Conservation (phyloP, 1,284 basidiomycete species). For the Wallemia hederae region DNA sequence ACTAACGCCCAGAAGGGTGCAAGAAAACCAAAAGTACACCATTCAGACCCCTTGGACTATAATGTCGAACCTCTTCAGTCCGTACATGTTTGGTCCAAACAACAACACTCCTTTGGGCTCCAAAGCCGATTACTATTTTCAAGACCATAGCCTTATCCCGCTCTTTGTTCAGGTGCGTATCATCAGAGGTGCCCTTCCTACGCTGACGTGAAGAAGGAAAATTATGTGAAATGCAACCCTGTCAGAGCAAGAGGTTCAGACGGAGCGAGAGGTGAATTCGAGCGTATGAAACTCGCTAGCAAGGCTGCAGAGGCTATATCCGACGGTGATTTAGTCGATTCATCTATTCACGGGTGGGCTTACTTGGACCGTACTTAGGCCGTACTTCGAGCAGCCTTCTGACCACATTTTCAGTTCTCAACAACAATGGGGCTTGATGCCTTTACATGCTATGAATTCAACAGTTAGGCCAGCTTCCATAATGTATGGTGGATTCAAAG, state of each 20-base stretch:
- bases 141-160: constrained; percentile 75
- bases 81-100: constrained; percentile 60
- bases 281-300: constrained; percentile 32
- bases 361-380: too few relatives aligned
- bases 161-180: constrained; percentile 57
- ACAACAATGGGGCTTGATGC: constrained; percentile 90
- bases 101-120: constrained; percentile 54
- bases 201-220: constrained; percentile 29
- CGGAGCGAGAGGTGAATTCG: constrained; percentile 30
- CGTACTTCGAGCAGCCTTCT: not conserved
- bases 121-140: constrained; percentile 89
- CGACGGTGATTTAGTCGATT: constrained; percentile 80
- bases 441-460: constrained; percentile 67
- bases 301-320: constrained; percentile 71
- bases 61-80: constrained; percentile 54
- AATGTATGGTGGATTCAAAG: constrained; percentile 49
- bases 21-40: constrained; percentile 70
- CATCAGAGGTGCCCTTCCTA: not conserved
- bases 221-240: constrained; percentile 61
- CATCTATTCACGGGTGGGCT: constrained; percentile 67
- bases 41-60: constrained; percentile 75
- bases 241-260: constrained; percentile 28
- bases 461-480: constrained; percentile 56
- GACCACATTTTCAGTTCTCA: constrained; percentile 57
- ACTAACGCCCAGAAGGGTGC: constrained; percentile 25